These are phyloP conservation scores for Blastobotrys muscicola DNA, from an alignment of 805 yeast species.

Conservation along the genomic window DNA sequence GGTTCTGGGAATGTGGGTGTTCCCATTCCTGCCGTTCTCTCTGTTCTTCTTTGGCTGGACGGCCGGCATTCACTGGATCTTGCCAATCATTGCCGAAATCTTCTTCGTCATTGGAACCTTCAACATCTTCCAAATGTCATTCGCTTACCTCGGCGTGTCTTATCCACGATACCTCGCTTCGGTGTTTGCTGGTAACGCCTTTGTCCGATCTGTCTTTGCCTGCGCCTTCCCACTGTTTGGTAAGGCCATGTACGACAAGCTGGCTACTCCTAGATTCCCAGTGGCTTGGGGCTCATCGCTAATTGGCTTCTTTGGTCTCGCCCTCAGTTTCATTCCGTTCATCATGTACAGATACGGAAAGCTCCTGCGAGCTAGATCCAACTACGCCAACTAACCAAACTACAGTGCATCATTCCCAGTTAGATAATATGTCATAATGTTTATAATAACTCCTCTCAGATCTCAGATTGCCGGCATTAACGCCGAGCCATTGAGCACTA, in stretches of 20 bases:
- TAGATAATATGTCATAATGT: too few species aligned
- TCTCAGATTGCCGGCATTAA: too few species aligned
- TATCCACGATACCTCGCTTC: conserved; percentile 44
- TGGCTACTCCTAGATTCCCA: conserved; percentile 34
- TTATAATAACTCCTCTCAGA: too few species aligned
- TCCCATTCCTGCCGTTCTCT: conserved; percentile 35
- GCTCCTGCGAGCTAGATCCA: conserved; percentile 26
- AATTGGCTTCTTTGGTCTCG: conserved; percentile 34
- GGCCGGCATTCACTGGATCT: conserved; percentile 37
- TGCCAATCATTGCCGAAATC: conserved; percentile 36
- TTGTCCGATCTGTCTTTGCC: conserved; percentile 40
- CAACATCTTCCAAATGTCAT: conserved; percentile 41
- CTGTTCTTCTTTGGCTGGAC: conserved; percentile 43
- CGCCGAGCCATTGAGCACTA: too few species aligned
- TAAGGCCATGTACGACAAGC: conserved; percentile 39
- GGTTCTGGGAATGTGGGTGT: conserved; percentile 31
- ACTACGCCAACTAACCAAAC: conserved; percentile 17
- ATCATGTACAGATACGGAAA: conserved; percentile 42
- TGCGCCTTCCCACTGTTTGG: conserved; percentile 54
- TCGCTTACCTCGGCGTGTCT: conserved; percentile 40
- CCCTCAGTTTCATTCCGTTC: conserved; percentile 45
- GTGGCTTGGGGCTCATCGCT: conserved; percentile 46
- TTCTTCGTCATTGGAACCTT: conserved; percentile 34
- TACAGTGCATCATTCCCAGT: too few species aligned
- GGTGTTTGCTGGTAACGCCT: conserved; percentile 45